These are phyloP conservation scores for Sugiyamaella marilandica DNA, from an alignment of 805 yeast genomes.

Conservation along the genomic window DNA sequence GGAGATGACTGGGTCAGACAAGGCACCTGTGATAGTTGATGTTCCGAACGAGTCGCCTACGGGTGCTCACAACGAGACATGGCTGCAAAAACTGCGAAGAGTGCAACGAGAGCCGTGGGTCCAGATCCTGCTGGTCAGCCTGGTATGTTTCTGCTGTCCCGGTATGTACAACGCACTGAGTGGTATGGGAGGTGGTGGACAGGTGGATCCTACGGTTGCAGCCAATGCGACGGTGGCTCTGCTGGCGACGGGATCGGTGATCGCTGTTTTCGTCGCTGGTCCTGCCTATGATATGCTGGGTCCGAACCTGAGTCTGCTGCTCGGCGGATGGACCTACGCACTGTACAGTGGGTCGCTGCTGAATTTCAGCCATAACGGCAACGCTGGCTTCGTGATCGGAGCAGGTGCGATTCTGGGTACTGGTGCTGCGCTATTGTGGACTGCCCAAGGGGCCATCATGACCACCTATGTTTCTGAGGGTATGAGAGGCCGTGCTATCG, in stretches of 20 bases:
- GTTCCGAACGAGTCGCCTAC: too few relatives aligned
- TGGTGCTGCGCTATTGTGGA: constrained; percentile 54
- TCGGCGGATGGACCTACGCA: constrained; percentile 55
- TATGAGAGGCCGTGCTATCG: constrained; percentile 48
- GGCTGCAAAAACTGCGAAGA: too few relatives aligned
- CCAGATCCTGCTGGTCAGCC: constrained; percentile 27
- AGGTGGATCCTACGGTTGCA: constrained; percentile 28
- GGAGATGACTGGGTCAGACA: too few relatives aligned
- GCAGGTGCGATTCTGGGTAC: constrained; percentile 57
- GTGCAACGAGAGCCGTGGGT: constrained; percentile 19
- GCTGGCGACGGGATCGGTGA: constrained; percentile 27
- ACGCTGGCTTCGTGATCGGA: constrained; percentile 49
- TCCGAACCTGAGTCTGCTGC: constrained; percentile 33
- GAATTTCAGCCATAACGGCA: constrained; percentile 43
- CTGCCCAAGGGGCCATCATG: constrained; percentile 54
- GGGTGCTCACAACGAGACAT: too few relatives aligned
- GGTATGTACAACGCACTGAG: constrained; percentile 33
- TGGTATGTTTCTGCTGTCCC: constrained; percentile 33
- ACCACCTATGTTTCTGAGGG: constrained; percentile 51
- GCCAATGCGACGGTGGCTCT: constrained; percentile 31
- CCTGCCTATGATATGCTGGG: constrained; percentile 30
- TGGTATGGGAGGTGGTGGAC: constrained; percentile 33
- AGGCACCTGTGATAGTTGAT: too few relatives aligned
- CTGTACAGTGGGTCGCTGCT: constrained; percentile 50
- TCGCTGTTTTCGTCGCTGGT: constrained; percentile 29